Evolutionary conservation across 2,329 filamentous ascomycete species (phyloP).

Genomic region (Beauveria bassiana): DNA sequence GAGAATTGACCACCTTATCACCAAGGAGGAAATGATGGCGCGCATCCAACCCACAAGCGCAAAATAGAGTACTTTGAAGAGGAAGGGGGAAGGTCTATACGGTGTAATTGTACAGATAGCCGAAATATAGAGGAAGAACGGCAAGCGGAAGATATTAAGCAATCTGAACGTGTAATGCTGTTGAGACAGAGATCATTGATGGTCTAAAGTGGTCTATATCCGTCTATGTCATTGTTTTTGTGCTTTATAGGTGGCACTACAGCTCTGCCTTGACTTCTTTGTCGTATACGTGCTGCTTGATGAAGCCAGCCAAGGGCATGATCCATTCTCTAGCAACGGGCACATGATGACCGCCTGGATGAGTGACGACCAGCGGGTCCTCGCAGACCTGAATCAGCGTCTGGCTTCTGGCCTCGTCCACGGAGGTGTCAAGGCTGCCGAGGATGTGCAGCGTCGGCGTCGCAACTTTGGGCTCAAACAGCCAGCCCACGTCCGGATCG

Average conservation of each 20-base stretch:
- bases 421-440: slow-evolving; percentile 78
- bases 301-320: slow-evolving; percentile 66
- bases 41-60: slow-evolving; percentile 66
- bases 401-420: slow-evolving; percentile 67
- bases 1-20: slow-evolving; percentile 94
- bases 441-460: slow-evolving; percentile 79
- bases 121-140: background rate
- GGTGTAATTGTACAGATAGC: slow-evolving; percentile 11
- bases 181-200: background rate
- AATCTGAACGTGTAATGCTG: background rate
- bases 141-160: background rate
- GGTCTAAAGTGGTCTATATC: slow-evolving; percentile 9
- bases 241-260: background rate
- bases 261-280: slow-evolving; percentile 20
- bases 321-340: slow-evolving; percentile 77
- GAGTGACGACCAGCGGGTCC: slow-evolving; percentile 49
- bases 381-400: slow-evolving; percentile 58
- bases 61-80: slow-evolving; percentile 21
- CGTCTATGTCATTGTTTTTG: background rate
- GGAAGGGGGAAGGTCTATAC: background rate
- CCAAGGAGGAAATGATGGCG: slow-evolving; percentile 99
- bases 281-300: slow-evolving; percentile 36
- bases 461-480: slow-evolving; percentile 63
- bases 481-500: slow-evolving; percentile 51
- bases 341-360: slow-evolving; percentile 87